Base-by-base conservation (phyloP, 2,329 filamentous ascomycete species). In the Phoma sp. region DNA sequence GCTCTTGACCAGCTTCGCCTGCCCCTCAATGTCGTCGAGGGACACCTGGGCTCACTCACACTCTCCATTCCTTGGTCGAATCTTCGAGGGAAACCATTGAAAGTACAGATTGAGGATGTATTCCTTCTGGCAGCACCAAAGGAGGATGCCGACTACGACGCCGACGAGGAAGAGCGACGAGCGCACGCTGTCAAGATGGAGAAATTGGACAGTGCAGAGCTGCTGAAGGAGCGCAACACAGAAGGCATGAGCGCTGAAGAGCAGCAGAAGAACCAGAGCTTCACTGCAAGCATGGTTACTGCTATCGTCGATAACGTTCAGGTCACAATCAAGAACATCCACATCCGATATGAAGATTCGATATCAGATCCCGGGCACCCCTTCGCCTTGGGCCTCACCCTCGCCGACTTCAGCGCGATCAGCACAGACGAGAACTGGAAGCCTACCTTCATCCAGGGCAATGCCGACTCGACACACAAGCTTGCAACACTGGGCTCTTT, bases 231-330 rank as follows among this genome's bases (percentile, higher is more conserved):
- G 72, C 86, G 90, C 47, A 96, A 90, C 58, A 88, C 89, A n/a
- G 94, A 96, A 74, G 93, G 94, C 40, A 88, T 98, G 82, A 96
- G 90, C 70, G 87, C 88, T 63, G 95, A 99, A 74, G 95, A 99
- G 74, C 91, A 98, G 76, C 90, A 96, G 76, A 96, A 96, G 79
- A 97, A 91, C 74, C 94, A 99, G 80, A 97, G 92, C 76, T 99
- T 99, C 71, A 97, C 93, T 4, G 89, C 96, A 67, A 98, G 93
- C 74, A 78, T 99, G 64, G 88, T 94, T 43, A 96, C 94, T 33
- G 96, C 96, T 67, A 96, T 99, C 70, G 92, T 98, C 71, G 95
- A 99, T 82, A 99, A 99, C 71, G 82, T 99, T 36, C 95, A 99
- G 76, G 91, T 99, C 67, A 95, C 90, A 22, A 88, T 99, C 76